phyloP scores from a whole-genome alignment of 352 stramenopile species.

The Phytophthora sansomeana region DNA sequence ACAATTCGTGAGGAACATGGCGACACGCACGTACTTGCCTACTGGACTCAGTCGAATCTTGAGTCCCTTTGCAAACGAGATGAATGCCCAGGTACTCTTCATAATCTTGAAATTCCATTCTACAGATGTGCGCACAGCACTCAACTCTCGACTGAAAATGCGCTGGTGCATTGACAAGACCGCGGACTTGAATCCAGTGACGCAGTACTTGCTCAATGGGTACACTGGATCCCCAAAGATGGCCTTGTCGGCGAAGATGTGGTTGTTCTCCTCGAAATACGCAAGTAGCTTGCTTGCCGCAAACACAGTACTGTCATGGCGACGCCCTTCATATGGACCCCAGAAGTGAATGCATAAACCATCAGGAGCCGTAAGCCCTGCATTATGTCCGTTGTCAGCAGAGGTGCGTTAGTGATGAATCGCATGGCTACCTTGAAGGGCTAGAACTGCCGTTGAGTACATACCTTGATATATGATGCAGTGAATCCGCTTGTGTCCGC shows the following conservation, averaged over 20 bases:
- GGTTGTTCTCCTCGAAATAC: background rate
- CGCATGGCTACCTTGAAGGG: background rate
- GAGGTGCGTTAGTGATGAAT: background rate
- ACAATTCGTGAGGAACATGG: slow-evolving; percentile 10
- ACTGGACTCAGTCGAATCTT: background rate
- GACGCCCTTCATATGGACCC: background rate
- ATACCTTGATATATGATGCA: slow-evolving; percentile 1
- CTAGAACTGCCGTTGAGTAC: background rate
- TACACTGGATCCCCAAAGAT: slow-evolving; percentile 5
- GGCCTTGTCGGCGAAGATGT: background rate
- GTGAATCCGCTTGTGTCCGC: slow-evolving; percentile 1
- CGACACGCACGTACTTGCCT: background rate
- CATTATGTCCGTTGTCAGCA: background rate
- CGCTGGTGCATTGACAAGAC: background rate
- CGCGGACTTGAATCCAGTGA: background rate
- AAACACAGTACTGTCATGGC: slow-evolving; percentile 3
- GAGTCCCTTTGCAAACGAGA: background rate
- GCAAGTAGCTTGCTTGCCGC: background rate
- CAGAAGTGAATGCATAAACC: slow-evolving; percentile 4
- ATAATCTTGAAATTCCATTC: slow-evolving; percentile 3
- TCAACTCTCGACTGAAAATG: slow-evolving; percentile 4
- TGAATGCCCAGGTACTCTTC: background rate
- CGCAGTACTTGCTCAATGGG: background rate
- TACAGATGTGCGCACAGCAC: background rate
- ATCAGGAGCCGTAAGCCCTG: slow-evolving; percentile 4